Base-by-base conservation (phyloP, 179 eudicot species). In the Patellifolia procumbens region DNA sequence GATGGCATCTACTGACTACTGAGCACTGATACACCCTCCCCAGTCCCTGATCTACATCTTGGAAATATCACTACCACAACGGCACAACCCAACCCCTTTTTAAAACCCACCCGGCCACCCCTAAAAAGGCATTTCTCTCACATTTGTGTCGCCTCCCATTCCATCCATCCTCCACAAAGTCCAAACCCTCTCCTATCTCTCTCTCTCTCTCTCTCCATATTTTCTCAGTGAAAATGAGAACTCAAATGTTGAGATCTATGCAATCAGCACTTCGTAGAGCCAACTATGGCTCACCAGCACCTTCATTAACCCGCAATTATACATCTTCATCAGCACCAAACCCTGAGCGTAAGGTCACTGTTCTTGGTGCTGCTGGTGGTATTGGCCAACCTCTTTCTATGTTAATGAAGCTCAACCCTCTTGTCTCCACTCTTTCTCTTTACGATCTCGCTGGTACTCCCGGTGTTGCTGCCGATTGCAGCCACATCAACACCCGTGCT, bases 361-460 rank as follows among this genome's bases (percentile, higher is more conserved):
- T 94, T 7, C 70, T 94, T 43, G 97, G 98, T 0, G 98, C 97
- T 71, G 97, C 90, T 72, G 98, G 97, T 10, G 97, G 98, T 5
- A 94, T 94, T 52, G 98, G 98, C 0, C 98, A 92, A 80, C 97
- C 98, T 0, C 85, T 94, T 0, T 69, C 97, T 1, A 80, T 92
- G 34, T 87, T 94, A 13, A 94, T 94, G 97, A 94, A 94, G 85
- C 85, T 92, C 10, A 94, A 92, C 76, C 98, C 98, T 1, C 91
- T 92, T 7, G 97, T 94, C 22, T 89, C 98, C 39, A 62, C 43
- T 1, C 91, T 92, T 32, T 76, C 97, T 2, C 93, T 94, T 52
- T 94, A 88, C 65, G 98, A 94, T 86, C 89, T 94, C 55, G 97
- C 97, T 73, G 98, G 89, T 0, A 92, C 96, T 12, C 93, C 98